Percentiles rank a stretch among this genome's conserved stretches.
These are phyloP conservation scores for Pisolithus thermaeus DNA, from an alignment of 1,284 basidiomycete genomes.

Conservation along the genomic window DNA sequence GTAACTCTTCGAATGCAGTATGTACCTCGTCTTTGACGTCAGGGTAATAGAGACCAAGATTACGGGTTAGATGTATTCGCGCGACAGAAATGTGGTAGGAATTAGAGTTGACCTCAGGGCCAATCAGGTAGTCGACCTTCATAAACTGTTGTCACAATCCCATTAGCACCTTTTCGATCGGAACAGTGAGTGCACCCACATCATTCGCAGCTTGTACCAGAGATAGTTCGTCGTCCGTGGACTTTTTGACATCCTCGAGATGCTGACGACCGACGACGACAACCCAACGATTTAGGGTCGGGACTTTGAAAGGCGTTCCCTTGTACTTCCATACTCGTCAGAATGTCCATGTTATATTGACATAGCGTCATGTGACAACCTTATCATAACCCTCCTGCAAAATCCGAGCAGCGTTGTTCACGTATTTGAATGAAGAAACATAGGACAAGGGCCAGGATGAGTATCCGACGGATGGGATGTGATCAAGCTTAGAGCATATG, in stretches of 20 bases:
- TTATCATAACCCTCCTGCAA: neutral
- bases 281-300: neutral
- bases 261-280: neutral
- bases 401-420: neutral
- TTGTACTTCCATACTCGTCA: neutral
- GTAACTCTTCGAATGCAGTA: conserved; percentile 23
- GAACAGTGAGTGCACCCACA: neutral
- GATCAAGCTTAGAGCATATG: neutral
- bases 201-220: neutral
- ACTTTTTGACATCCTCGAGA: neutral
- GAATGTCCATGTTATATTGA: neutral
- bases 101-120: conserved; percentile 17
- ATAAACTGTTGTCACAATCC: neutral
- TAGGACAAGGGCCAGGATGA: neutral
- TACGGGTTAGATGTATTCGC: conserved; percentile 28
- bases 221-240: neutral
- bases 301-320: neutral
- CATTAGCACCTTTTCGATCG: neutral
- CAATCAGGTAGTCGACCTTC: conserved; percentile 13
- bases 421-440: neutral
- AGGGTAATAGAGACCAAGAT: conserved; percentile 19
- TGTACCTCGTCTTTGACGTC: conserved; percentile 30
- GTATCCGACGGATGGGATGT: neutral
- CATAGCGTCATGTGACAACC: neutral
- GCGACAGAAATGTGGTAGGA: conserved; percentile 23